A percentile compares a stretch with the other conserved stretches of the same genome.
phyloP scores from a whole-genome alignment of 2,329 filamentous ascomycete genomes.

The Talaromyces sp. region DNA sequence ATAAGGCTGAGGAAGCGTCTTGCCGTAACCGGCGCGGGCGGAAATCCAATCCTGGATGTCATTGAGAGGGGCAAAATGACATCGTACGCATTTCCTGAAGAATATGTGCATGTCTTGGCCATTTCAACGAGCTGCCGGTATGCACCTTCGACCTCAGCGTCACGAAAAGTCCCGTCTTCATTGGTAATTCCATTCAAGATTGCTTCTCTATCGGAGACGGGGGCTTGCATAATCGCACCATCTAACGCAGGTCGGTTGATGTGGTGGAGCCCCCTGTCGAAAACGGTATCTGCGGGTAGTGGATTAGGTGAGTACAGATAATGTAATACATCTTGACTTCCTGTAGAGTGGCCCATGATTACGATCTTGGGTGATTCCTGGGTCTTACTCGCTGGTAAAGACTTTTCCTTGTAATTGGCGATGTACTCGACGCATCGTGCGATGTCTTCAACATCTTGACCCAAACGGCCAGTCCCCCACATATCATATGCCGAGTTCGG shows the following conservation, averaged over 20 bases:
- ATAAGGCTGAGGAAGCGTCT: slow-evolving; percentile 57
- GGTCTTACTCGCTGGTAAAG: slow-evolving; percentile 6
- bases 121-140: slow-evolving; percentile 35
- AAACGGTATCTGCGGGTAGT: slow-evolving; percentile 27
- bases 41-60: slow-evolving; percentile 31
- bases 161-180: slow-evolving; percentile 18
- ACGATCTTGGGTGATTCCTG: slow-evolving; percentile 51
- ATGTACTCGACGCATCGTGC: slow-evolving; percentile 52
- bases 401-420: slow-evolving; percentile 31
- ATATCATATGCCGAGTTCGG: slow-evolving; percentile 52
- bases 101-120: slow-evolving; percentile 27
- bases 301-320: slow-evolving; percentile 52
- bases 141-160: slow-evolving; percentile 21
- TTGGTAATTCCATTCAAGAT: slow-evolving; percentile 37
- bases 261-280: slow-evolving; percentile 28
- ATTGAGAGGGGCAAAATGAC: slow-evolving; percentile 34
- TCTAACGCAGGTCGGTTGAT: slow-evolving; percentile 56
- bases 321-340: slow-evolving; percentile 65
- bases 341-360: slow-evolving; percentile 66
- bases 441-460: slow-evolving; percentile 54
- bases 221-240: slow-evolving; percentile 74
- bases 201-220: slow-evolving; percentile 72
- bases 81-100: slow-evolving; percentile 24
- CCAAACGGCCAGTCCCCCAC: slow-evolving; percentile 54
- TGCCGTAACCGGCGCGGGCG: slow-evolving; percentile 50